Conservation (phyloP, 2,329 filamentous ascomycete genomes). For the Fusarium nanum region DNA sequence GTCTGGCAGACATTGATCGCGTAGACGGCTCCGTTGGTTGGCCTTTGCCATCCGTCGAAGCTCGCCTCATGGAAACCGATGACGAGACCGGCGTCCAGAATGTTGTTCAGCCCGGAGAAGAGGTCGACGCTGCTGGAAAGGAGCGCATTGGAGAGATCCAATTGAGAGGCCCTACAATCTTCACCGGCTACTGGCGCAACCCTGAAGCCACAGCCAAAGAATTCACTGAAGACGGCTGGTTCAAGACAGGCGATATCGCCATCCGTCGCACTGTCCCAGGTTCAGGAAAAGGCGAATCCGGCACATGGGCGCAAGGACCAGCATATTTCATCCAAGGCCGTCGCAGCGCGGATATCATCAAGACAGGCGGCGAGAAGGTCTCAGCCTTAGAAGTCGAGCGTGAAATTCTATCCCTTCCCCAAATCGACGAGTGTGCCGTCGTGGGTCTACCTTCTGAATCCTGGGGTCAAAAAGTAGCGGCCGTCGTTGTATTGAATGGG, state of each 20-base stretch:
- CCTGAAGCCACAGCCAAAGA: constrained; percentile 11
- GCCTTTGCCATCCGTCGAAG: constrained; percentile 89
- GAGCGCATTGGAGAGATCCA: constrained; percentile 88
- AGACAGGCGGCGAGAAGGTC: constrained; percentile 92
- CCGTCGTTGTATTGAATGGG: constrained; percentile 77
- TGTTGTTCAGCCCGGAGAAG: constrained; percentile 72
- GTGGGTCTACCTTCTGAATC: constrained; percentile 85
- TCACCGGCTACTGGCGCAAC: constrained; percentile 11
- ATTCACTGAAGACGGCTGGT: constrained; percentile 12
- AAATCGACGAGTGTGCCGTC: constrained; percentile 86
- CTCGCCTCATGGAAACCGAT: constrained; percentile 77
- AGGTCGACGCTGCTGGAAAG: constrained; percentile 63
- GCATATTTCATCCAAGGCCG: constrained; percentile 93
- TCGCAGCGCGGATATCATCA: constrained; percentile 94
- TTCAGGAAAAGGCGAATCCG: constrained; percentile 57
- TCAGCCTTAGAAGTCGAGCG: constrained; percentile 94
- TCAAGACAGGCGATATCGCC: constrained; percentile 20
- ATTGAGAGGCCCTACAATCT: constrained; percentile 6
- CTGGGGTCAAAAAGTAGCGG: constrained; percentile 96
- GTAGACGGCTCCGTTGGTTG: constrained; percentile 94
- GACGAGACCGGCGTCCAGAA: constrained; percentile 71
- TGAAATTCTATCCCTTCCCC: constrained; percentile 83
- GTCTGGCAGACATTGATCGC: constrained; percentile 78
- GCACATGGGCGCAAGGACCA: constrained; percentile 70
- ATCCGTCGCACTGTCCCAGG: constrained; percentile 51